Percentiles rank a stretch among this genome's conserved stretches.
Conservation (phyloP, 768 basidiomycete species). For the Saitozyma sp. region DNA sequence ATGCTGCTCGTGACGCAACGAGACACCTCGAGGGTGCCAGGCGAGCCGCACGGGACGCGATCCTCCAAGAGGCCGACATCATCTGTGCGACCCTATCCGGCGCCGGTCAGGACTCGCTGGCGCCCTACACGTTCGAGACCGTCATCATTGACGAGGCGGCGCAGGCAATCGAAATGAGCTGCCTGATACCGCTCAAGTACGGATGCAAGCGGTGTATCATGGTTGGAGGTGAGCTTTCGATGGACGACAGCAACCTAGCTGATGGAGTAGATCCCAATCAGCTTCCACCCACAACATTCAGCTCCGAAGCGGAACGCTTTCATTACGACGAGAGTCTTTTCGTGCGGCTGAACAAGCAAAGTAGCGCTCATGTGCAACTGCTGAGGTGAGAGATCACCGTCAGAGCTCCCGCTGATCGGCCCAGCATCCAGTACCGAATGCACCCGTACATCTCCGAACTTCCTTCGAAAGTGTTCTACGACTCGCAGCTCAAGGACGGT, state of each 20-base stretch:
- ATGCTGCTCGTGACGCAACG: conserved; percentile 75
- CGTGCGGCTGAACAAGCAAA: conserved; percentile 78
- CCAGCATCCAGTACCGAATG: conserved; percentile 98
- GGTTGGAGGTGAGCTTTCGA: conserved; percentile 69
- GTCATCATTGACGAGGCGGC: conserved; percentile 98
- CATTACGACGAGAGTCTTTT: conserved; percentile 85
- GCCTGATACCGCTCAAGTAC: conserved; percentile 92
- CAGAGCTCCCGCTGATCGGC: background rate
- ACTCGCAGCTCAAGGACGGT: conserved; percentile 75
- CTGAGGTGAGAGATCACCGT: conserved; percentile 63
- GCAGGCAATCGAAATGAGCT: conserved; percentile 91
- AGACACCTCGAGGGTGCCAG: conserved; percentile 80
- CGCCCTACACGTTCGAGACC: conserved; percentile 83
- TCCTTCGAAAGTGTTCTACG: conserved; percentile 86
- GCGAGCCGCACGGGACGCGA: conserved; percentile 68
- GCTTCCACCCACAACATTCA: conserved; percentile 88
- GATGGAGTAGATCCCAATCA: conserved; percentile 59
- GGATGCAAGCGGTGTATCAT: conserved; percentile 78
- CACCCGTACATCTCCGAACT: conserved; percentile 90
- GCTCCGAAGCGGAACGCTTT: conserved; percentile 62
- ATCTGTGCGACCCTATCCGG: conserved; percentile 93
- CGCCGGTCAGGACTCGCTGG: conserved; percentile 82
- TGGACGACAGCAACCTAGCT: background rate
- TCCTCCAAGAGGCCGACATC: conserved; percentile 86
- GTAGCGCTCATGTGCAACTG: conserved; percentile 81